Conservation (phyloP, 371 early-diverging fungal species). For the Mortierella sp. region DNA sequence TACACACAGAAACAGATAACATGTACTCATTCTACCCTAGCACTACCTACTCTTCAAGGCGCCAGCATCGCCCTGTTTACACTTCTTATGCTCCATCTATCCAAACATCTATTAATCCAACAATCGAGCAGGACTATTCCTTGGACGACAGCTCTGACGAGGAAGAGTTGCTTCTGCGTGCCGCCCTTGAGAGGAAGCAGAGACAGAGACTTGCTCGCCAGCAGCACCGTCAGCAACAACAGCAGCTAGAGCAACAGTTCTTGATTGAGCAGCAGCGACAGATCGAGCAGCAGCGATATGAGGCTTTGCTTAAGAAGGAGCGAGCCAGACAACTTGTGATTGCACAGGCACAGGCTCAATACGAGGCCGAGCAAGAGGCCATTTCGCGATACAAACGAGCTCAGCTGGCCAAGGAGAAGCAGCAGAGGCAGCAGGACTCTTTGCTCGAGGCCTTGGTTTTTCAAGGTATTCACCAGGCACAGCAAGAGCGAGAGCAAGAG, state of each 20-base stretch:
- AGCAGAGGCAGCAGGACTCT: constrained; percentile 12
- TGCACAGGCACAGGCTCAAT: constrained; percentile 20
- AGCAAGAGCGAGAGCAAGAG: constrained; percentile 16
- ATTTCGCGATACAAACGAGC: constrained; percentile 22
- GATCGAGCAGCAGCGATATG: constrained; percentile 21
- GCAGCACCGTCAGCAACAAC: constrained; percentile 27
- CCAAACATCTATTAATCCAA: not conserved
- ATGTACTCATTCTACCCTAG: constrained; percentile 17
- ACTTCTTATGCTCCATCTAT: not conserved
- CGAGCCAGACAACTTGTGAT: constrained; percentile 16
- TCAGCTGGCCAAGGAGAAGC: constrained; percentile 16
- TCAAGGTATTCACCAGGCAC: constrained; percentile 17
- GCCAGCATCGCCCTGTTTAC: not conserved
- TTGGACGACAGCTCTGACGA: constrained; percentile 31
- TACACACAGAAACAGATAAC: not conserved
- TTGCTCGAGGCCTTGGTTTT: constrained; percentile 16
- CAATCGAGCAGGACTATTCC: not conserved
- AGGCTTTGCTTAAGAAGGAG: constrained; percentile 17
- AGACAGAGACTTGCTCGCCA: constrained; percentile 34
- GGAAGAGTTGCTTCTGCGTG: constrained; percentile 44
- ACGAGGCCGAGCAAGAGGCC: constrained; percentile 35
- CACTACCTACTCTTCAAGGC: constrained; percentile 2
- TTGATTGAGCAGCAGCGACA: constrained; percentile 13
- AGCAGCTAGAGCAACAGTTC: constrained; percentile 16
- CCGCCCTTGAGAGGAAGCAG: constrained; percentile 48